A percentile compares a stretch with the other conserved stretches of the same genome.
phyloP scores from a whole-genome alignment of 1,284 basidiomycete species.

The Exobasidium rhododendri region DNA sequence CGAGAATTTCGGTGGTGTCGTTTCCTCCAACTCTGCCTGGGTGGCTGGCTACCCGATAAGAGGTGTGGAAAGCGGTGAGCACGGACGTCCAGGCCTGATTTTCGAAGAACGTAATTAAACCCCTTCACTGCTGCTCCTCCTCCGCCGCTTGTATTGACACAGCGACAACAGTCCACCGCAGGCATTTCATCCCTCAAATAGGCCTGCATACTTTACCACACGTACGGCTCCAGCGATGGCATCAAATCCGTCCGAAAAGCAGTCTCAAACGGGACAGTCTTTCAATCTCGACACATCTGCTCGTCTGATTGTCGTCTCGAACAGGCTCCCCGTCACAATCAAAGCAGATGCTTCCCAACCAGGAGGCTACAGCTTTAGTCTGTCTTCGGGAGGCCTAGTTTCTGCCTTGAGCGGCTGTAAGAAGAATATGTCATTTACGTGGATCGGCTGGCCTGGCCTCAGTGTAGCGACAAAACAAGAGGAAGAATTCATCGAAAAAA shows the following conservation, averaged over 20 bases:
- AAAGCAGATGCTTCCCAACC: constrained; percentile 44
- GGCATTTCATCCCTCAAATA: no score
- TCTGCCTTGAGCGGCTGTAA: constrained; percentile 51
- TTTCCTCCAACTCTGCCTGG: no score
- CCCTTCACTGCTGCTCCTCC: no score
- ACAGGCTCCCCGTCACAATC: constrained; percentile 71
- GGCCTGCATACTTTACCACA: no score
- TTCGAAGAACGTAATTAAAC: no score
- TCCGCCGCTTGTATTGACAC: no score
- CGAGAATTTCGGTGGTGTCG: no score
- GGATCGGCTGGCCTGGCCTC: constrained; percentile 55
- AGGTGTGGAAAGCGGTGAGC: no score
- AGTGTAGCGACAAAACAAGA: constrained; percentile 37
- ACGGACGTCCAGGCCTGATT: no score
- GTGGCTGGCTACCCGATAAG: no score
- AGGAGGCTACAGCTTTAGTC: constrained; percentile 49
- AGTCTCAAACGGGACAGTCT: background rate
- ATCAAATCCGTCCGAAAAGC: background rate
- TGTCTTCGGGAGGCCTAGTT: constrained; percentile 53
- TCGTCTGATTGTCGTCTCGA: constrained; percentile 89
- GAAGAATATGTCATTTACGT: constrained; percentile 52
- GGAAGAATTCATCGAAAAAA: constrained; percentile 55
- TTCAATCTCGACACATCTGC: constrained; percentile 11
- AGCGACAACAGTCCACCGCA: no score
- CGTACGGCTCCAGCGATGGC: background rate